These are phyloP conservation scores for Aspergillus uvarum DNA, from an alignment of 2,329 filamentous ascomycete genomes.

Conservation along the genomic window DNA sequence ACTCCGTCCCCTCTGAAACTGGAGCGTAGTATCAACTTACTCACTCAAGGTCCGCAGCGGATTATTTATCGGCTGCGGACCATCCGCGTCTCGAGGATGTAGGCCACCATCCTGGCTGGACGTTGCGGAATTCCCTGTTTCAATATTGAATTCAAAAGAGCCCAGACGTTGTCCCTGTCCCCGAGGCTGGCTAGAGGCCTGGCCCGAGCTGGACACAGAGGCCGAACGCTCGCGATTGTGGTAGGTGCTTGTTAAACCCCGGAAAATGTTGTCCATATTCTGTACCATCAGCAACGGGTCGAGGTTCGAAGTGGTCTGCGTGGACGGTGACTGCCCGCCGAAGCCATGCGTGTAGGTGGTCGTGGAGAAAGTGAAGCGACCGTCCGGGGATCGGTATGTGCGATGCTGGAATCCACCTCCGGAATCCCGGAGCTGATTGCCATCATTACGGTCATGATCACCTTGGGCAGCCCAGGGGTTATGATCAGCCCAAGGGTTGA, in stretches of 20 bases:
- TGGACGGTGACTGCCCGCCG: conserved; percentile 17
- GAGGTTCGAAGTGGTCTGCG: conserved; percentile 13
- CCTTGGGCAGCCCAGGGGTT: conserved; percentile 50
- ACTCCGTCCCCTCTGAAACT: background rate
- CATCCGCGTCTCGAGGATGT: conserved; percentile 53
- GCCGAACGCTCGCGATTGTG: conserved; percentile 11
- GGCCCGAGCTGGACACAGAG: background rate
- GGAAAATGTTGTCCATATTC: conserved; percentile 49
- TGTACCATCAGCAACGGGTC: conserved; percentile 33
- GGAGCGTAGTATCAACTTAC: conserved; percentile 36
- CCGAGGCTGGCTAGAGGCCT: background rate
- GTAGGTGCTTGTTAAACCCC: conserved; percentile 43
- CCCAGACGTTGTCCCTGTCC: conserved; percentile 1
- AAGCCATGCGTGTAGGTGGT: conserved; percentile 34
- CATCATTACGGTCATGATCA: conserved; percentile 47
- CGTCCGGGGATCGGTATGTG: conserved; percentile 47
- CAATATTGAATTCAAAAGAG: conserved; percentile 9
- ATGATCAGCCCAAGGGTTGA: conserved; percentile 43
- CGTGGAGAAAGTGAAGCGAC: conserved; percentile 44
- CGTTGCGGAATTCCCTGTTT: conserved; percentile 3
- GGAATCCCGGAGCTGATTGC: conserved; percentile 10
- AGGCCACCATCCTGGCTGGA: conserved; percentile 33
- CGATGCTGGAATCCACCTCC: conserved; percentile 33
- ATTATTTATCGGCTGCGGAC: conserved; percentile 48
- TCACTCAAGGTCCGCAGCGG: conserved; percentile 50